A percentile compares a stretch with the other conserved stretches of the same genome.
These are phyloP conservation scores for Mycogone perniciosa DNA, from an alignment of 2,329 filamentous ascomycete genomes.

Conservation along the genomic window DNA sequence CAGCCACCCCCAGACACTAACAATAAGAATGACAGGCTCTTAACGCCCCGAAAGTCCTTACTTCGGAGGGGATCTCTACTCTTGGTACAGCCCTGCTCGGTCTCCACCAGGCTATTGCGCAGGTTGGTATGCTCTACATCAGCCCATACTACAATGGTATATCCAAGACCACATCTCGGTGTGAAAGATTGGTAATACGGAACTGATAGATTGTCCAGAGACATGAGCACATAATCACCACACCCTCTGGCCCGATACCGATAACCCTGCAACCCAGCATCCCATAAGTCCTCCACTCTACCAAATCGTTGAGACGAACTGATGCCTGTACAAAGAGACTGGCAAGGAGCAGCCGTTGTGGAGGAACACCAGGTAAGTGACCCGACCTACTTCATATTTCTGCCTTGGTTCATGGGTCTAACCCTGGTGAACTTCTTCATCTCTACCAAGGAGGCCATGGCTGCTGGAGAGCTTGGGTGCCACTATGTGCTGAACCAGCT, in stretches of 20 bases:
- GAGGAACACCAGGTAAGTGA: constrained; percentile 35
- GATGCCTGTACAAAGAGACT: constrained; percentile 38
- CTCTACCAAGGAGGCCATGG: constrained; percentile 38
- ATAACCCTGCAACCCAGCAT: constrained; percentile 41
- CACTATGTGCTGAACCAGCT: constrained; percentile 34
- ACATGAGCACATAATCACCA: constrained; percentile 36
- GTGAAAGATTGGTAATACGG: neutral
- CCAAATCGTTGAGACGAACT: constrained; percentile 43
- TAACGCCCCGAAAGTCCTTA: constrained; percentile 37
- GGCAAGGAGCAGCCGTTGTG: constrained; percentile 42
- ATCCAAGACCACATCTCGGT: constrained; percentile 4
- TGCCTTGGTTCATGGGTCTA: too few relatives aligned
- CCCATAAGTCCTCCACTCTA: constrained; percentile 41
- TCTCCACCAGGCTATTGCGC: constrained; percentile 43
- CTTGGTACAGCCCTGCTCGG: constrained; percentile 42
- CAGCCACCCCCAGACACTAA: constrained; percentile 29
- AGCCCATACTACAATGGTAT: constrained; percentile 44
- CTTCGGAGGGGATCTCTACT: constrained; percentile 39
- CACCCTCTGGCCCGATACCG: constrained; percentile 39
- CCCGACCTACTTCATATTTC: too few relatives aligned
- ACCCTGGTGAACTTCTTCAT: constrained; percentile 25
- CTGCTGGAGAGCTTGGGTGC: constrained; percentile 40
- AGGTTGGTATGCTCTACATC: constrained; percentile 41
- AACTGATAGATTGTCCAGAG: constrained; percentile 24
- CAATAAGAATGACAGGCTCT: constrained; percentile 41